Evolutionary conservation across 2,329 filamentous ascomycete species (phyloP).

Genomic region (Cercospora canescens): DNA sequence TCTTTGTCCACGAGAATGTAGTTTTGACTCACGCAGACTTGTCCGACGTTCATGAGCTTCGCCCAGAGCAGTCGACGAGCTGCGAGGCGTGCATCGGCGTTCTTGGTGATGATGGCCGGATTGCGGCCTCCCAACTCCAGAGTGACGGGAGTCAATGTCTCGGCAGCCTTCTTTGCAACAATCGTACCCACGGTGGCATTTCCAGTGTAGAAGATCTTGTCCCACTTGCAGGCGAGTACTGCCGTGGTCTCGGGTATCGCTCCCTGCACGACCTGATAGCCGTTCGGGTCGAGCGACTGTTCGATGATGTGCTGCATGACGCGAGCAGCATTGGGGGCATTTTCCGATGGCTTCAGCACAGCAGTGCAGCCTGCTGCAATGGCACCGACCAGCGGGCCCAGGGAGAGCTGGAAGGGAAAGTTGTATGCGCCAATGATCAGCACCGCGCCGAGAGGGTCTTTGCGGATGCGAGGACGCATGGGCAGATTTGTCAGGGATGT

Average conservation of each 20-base stretch:
- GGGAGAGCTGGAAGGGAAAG: conserved; percentile 79
- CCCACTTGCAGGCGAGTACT: conserved; percentile 86
- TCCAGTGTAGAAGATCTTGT: conserved; percentile 98
- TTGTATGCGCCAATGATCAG: conserved; percentile 91
- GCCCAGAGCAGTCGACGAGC: conserved; percentile 85
- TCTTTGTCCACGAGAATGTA: conserved; percentile 82
- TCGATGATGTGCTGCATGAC: conserved; percentile 78
- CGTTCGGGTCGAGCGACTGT: conserved; percentile 71
- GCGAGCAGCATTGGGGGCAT: conserved; percentile 72
- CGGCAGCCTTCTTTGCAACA: conserved; percentile 54
- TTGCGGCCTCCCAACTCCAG: conserved; percentile 91
- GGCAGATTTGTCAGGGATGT: conserved; percentile 68
- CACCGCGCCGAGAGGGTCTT: conserved; percentile 82
- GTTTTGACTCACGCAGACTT: conserved; percentile 91
- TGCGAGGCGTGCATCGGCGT: conserved; percentile 76
- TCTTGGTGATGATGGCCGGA: conserved; percentile 86
- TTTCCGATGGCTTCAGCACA: conserved; percentile 88
- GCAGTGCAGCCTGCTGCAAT: conserved; percentile 91
- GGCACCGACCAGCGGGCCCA: conserved; percentile 81
- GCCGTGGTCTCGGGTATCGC: conserved; percentile 76
- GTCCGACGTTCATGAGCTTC: conserved; percentile 82
- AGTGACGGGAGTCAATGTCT: conserved; percentile 72
- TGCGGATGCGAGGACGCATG: conserved; percentile 73
- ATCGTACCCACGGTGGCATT: conserved; percentile 67
- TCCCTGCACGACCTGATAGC: conserved; percentile 79